A percentile compares a stretch with the other conserved stretches of the same genome.
Conservation (phyloP, 306 rosid genomes). For the Quercus robur region DNA sequence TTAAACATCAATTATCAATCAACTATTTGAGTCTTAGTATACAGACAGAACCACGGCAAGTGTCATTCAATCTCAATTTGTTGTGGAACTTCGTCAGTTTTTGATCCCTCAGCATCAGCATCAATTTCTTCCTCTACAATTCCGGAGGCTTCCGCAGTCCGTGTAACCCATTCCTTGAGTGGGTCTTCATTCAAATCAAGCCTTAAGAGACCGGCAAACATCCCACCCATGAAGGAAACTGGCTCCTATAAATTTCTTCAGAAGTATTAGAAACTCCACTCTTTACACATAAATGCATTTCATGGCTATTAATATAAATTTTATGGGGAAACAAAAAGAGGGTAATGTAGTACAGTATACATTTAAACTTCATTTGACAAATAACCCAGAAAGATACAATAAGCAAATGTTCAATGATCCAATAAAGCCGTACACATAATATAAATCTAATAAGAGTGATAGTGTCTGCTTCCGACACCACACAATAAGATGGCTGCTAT, state of each 20-base stretch:
- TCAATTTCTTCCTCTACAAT: slow-evolving; percentile 51
- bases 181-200: slow-evolving; percentile 93
- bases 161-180: slow-evolving; percentile 82
- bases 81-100: slow-evolving; percentile 57
- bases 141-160: slow-evolving; percentile 79
- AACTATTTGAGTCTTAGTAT: neutral
- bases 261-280: neutral
- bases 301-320: neutral
- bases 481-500: no score
- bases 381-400: neutral
- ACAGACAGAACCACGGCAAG: slow-evolving; percentile 5
- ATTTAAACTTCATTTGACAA: neutral
- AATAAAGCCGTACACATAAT: no score
- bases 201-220: slow-evolving; percentile 81
- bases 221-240: slow-evolving; percentile 85
- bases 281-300: neutral
- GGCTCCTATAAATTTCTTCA: slow-evolving; percentile 56
- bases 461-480: no score
- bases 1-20: neutral
- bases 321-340: neutral
- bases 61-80: slow-evolving; percentile 79
- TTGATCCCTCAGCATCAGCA: slow-evolving; percentile 40
- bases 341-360: neutral
- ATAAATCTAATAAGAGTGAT: no score
- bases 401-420: no score